These are phyloP conservation scores for Monilinia polystroma DNA, from an alignment of 2,329 filamentous ascomycete species.

Conservation along the genomic window DNA sequence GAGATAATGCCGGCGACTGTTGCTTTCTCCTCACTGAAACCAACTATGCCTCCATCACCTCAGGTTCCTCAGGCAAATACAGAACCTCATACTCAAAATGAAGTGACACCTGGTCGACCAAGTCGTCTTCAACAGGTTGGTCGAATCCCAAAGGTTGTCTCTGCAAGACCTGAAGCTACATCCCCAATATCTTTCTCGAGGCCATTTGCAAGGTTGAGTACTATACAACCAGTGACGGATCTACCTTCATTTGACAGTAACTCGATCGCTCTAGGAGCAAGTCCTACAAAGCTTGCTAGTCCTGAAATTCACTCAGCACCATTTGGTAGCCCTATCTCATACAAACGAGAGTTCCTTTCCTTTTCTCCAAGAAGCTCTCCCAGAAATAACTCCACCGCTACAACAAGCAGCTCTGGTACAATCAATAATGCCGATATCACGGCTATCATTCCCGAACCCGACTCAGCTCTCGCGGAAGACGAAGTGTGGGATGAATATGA, in stretches of 20 bases:
- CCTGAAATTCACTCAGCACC: conserved; percentile 27
- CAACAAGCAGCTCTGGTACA: conserved; percentile 51
- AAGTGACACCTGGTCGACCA: conserved; percentile 41
- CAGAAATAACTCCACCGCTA: conserved; percentile 68
- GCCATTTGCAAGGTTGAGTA: conserved; percentile 65
- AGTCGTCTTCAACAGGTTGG: conserved; percentile 78
- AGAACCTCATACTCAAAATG: conserved; percentile 32
- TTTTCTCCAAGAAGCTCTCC: conserved; percentile 62
- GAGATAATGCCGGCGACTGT: conserved; percentile 20
- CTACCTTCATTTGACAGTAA: conserved; percentile 41
- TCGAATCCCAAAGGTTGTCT: conserved; percentile 80
- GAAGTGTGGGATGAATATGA: conserved; percentile 96
- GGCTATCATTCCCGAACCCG: conserved; percentile 62
- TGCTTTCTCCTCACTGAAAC: conserved; percentile 32
- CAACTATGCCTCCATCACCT: conserved; percentile 26
- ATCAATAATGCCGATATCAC: conserved; percentile 61
- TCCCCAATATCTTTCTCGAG: conserved; percentile 82
- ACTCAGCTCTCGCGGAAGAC: conserved; percentile 74
- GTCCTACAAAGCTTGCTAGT: conserved; percentile 36
- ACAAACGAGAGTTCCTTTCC: conserved; percentile 62
- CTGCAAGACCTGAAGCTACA: conserved; percentile 63
- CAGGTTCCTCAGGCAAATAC: conserved; percentile 28
- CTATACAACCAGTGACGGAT: conserved; percentile 43
- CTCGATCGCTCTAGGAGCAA: conserved; percentile 52
- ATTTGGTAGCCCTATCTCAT: conserved; percentile 27